These are phyloP conservation scores for Betula pendula DNA, from an alignment of 306 rosid species.

Conservation along the genomic window DNA sequence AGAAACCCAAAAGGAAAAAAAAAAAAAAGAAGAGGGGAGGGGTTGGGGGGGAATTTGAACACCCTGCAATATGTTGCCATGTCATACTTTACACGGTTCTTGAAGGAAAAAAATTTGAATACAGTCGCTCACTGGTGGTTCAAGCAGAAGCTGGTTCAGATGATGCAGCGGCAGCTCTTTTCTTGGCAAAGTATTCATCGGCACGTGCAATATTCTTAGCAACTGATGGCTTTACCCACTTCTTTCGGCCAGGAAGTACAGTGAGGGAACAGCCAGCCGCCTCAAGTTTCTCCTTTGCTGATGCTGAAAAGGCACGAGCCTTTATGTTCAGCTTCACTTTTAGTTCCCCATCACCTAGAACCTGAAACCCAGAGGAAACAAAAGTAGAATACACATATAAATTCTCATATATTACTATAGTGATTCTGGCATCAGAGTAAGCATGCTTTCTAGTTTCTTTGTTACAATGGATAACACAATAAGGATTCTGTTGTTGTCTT, in stretches of 20 bases:
- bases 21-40: constrained; percentile 4
- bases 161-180: constrained; percentile 53
- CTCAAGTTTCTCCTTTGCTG: constrained; percentile 93
- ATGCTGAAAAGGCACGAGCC: constrained; percentile 81
- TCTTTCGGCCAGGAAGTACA: constrained; percentile 88
- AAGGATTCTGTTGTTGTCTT: neutral
- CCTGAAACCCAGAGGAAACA: constrained; percentile 44
- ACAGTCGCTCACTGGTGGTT: neutral
- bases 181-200: constrained; percentile 91
- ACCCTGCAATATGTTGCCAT: constrained; percentile 23
- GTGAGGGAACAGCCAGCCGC: constrained; percentile 77
- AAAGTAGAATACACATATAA: neutral
- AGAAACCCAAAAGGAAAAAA: constrained; percentile 2
- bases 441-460: neutral
- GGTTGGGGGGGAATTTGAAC: constrained; percentile 21
- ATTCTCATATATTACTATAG: neutral
- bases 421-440: neutral
- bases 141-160: constrained; percentile 51
- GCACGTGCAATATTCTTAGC: constrained; percentile 94
- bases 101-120: constrained; percentile 20
- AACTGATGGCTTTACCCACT: constrained; percentile 96
- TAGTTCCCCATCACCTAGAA: constrained; percentile 82
- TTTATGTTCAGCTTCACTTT: constrained; percentile 73
- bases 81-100: constrained; percentile 23
- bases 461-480: neutral